Evolutionary conservation across 2,329 filamentous ascomycete species (phyloP).

Genomic region (Metarhizium guizhouense): DNA sequence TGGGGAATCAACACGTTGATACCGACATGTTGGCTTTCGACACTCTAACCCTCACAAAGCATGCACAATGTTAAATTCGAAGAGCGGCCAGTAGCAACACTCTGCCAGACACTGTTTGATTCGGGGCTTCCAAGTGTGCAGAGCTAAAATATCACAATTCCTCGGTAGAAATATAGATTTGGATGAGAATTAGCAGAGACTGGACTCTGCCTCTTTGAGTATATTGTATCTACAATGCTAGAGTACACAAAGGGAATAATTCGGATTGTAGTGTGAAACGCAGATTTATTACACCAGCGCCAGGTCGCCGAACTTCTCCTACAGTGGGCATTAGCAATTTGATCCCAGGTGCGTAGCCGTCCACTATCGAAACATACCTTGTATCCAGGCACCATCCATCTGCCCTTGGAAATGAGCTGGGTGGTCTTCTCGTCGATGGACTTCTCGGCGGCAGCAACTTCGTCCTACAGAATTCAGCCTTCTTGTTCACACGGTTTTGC

Average conservation of each 20-base stretch:
- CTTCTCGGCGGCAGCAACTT: conserved; percentile 86
- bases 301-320: conserved; percentile 99
- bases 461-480: conserved; percentile 55
- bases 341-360: neutral
- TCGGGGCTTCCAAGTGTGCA: neutral
- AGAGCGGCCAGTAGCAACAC: neutral
- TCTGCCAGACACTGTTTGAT: neutral
- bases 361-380: conserved; percentile 56
- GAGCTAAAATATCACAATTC: neutral
- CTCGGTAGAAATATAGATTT: neutral
- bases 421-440: conserved; percentile 96
- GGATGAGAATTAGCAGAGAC: conserved; percentile 23
- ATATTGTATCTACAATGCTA: conserved; percentile 61
- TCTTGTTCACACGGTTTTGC: neutral
- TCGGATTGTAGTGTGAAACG: conserved; percentile 27
- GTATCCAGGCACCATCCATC: conserved; percentile 98
- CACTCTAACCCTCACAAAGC: too few species aligned
- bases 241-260: conserved; percentile 50
- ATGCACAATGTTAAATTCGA: neutral
- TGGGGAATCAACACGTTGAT: neutral
- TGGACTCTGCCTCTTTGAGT: conserved; percentile 21
- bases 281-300: conserved; percentile 69
- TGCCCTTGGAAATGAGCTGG: conserved; percentile 92
- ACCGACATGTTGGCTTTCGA: neutral
- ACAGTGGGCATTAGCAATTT: conserved; percentile 34